Percentiles rank a stretch among this genome's conserved stretches.
Conservation (phyloP, 2,329 filamentous ascomycete genomes). For the Penicillium sp. region DNA sequence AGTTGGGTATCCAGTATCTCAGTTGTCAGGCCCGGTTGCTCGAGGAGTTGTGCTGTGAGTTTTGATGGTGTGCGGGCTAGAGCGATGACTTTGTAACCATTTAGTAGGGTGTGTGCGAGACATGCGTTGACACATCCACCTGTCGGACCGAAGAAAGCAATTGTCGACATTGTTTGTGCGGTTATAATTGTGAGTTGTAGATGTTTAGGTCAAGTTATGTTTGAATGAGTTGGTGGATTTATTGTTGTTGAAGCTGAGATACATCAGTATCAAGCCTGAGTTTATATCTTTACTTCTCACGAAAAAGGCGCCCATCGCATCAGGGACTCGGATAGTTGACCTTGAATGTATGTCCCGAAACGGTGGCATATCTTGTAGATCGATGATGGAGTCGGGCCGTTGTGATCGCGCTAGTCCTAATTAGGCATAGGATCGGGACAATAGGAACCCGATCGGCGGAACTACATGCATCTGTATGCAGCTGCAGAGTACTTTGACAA, state of each 20-base stretch:
- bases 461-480: not conserved
- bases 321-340: not conserved
- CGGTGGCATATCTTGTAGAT: too few species aligned
- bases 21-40: constrained; percentile 39
- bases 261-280: not conserved
- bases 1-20: constrained; percentile 41
- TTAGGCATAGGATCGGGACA: constrained; percentile 5
- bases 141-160: constrained; percentile 56
- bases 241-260: not conserved
- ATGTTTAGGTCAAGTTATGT: not conserved
- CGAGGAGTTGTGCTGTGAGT: constrained; percentile 43
- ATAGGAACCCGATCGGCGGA: constrained; percentile 4
- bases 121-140: constrained; percentile 49
- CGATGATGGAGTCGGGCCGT: not conserved
- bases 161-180: constrained; percentile 26
- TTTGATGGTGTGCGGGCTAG: constrained; percentile 53
- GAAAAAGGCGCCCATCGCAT: not conserved
- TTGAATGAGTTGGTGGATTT: not conserved
- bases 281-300: not conserved
- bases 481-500: too few species aligned
- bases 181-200: not conserved
- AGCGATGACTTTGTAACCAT: constrained; percentile 46
- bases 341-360: not conserved
- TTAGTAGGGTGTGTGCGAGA: constrained; percentile 45
- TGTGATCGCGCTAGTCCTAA: not conserved